Evolutionary conservation across 192 early-diverging fungal genomes (phyloP).

Genomic region (Globomyces pollinis-pini): DNA sequence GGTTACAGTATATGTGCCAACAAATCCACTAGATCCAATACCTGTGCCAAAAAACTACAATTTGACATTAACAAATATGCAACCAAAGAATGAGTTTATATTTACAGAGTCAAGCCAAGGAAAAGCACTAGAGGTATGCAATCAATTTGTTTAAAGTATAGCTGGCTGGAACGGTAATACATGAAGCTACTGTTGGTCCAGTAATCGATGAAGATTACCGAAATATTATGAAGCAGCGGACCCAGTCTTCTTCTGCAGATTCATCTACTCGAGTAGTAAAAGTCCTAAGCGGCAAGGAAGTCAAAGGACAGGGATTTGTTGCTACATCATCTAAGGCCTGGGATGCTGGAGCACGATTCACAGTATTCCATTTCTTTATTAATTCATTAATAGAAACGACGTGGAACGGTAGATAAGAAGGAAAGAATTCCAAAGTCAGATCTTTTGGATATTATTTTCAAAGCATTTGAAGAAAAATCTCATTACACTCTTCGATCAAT

Average conservation of each 20-base stretch:
- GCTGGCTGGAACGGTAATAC: slow-evolving; percentile 24
- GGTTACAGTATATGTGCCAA: no score
- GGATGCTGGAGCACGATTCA: neutral
- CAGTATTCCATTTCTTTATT: neutral
- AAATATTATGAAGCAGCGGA: slow-evolving; percentile 13
- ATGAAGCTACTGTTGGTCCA: slow-evolving; percentile 35
- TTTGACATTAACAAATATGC: slow-evolving; percentile 59
- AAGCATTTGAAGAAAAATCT: slow-evolving; percentile 65
- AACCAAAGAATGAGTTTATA: slow-evolving; percentile 69
- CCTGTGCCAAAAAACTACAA: slow-evolving; percentile 76
- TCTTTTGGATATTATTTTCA: slow-evolving; percentile 77
- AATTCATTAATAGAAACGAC: slow-evolving; percentile 8
- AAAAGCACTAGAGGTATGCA: slow-evolving; percentile 17
- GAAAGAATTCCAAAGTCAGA: slow-evolving; percentile 79
- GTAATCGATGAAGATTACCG: slow-evolving; percentile 32
- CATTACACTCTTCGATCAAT: slow-evolving; percentile 84
- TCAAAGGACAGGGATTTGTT: neutral
- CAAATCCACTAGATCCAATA: no score
- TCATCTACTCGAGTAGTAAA: neutral
- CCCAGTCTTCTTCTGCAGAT: neutral
- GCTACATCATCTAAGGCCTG: neutral
- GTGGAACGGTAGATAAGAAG: slow-evolving; percentile 53
- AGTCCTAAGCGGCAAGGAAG: neutral
- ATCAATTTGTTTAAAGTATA: neutral
- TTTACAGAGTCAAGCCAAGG: slow-evolving; percentile 60